phyloP scores from a whole-genome alignment of 768 basidiomycete species.

The Rhizopogon vinicolor region DNA sequence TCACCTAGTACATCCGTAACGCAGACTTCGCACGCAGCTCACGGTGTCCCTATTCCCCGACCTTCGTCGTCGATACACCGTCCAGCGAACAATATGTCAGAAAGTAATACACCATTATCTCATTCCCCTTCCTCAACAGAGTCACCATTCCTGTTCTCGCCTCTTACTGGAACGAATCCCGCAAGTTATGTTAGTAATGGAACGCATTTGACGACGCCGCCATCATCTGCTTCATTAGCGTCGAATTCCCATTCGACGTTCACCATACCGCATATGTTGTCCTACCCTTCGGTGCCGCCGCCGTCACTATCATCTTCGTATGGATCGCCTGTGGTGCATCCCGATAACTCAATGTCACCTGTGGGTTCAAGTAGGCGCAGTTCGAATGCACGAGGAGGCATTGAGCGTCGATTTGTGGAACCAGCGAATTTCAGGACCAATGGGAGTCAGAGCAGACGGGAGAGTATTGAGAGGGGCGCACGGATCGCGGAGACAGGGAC shows the following conservation, averaged over 20 bases:
- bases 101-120: conserved; percentile 58
- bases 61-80: conserved; percentile 61
- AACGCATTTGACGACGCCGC: conserved; percentile 72
- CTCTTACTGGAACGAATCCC: conserved; percentile 34
- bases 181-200: conserved; percentile 52
- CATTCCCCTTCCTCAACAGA: conserved; percentile 63
- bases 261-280: conserved; percentile 38
- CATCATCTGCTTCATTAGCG: conserved; percentile 54
- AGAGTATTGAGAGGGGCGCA: conserved; percentile 58
- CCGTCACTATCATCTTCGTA: conserved; percentile 78
- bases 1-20: conserved; percentile 24
- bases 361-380: conserved; percentile 51
- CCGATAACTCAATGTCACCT: conserved; percentile 48
- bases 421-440: conserved; percentile 25
- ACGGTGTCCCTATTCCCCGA: conserved; percentile 75
- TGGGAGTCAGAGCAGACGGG: conserved; percentile 44
- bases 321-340: conserved; percentile 57
- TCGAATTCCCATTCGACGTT: conserved; percentile 31
- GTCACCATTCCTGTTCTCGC: conserved; percentile 67
- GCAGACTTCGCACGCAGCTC: conserved; percentile 29
- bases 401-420: conserved; percentile 25
- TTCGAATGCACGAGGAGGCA: conserved; percentile 35
- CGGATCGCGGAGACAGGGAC: conserved; percentile 68
- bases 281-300: conserved; percentile 82
- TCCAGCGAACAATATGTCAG: conserved; percentile 41